A percentile compares a stretch with the other conserved stretches of the same genome.
These are phyloP conservation scores for Jamesozyma gamospora DNA, from an alignment of 805 yeast species.

Conservation along the genomic window DNA sequence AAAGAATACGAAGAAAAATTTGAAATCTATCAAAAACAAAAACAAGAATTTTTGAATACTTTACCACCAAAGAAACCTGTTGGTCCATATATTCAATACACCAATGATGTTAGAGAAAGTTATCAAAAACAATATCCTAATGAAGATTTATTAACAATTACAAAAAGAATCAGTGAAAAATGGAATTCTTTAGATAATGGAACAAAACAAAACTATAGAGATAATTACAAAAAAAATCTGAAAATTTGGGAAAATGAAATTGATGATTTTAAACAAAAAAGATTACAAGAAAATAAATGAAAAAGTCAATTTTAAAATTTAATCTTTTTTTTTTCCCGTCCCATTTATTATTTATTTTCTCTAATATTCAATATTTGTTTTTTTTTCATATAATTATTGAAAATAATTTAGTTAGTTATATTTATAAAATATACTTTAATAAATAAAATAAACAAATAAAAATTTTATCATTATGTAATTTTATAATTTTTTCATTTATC, in stretches of 20 bases:
- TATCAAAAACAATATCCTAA: slow-evolving; percentile 12
- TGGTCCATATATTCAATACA: slow-evolving; percentile 20
- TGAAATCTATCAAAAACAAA: slow-evolving; percentile 9
- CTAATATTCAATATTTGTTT: background rate
- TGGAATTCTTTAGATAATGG: slow-evolving; percentile 18
- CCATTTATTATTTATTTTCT: background rate
- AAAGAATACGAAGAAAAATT: slow-evolving; percentile 26
- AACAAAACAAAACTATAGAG: slow-evolving; percentile 18
- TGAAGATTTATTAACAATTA: slow-evolving; percentile 11
- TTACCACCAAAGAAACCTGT: slow-evolving; percentile 26
- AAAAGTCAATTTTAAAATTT: background rate
- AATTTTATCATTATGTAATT: no score
- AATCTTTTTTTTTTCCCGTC: background rate
- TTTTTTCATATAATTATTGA: background rate
- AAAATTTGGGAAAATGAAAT: slow-evolving; percentile 4
- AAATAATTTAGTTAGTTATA: no score
- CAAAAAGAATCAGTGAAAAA: slow-evolving; percentile 17
- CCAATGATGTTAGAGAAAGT: slow-evolving; percentile 14
- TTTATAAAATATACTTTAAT: no score
- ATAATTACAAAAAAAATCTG: slow-evolving; percentile 16
- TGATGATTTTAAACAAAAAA: no score
- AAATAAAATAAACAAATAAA: no score
- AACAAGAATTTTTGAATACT: slow-evolving; percentile 6
- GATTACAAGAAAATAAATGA: background rate
- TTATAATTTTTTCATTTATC: slow-evolving; percentile 4